A percentile compares a stretch with the other conserved stretches of the same genome.
These are phyloP conservation scores for Posidonia australis DNA, from an alignment of 106 monocot species.

Conservation along the genomic window DNA sequence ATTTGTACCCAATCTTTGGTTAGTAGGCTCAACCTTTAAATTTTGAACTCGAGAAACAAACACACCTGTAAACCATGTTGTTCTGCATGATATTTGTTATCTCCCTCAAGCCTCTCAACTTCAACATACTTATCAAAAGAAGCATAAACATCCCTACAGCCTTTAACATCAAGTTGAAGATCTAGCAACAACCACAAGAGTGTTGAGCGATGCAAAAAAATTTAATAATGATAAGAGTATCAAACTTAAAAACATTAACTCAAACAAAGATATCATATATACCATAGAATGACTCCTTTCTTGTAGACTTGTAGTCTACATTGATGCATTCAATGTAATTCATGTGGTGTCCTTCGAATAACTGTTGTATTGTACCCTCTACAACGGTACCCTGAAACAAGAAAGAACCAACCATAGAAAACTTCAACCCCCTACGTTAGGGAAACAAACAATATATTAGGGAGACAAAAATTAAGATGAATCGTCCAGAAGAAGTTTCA, in stretches of 20 bases:
- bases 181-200: constrained; percentile 20
- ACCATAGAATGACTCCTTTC: constrained; percentile 96
- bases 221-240: too few species aligned
- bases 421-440: too few species aligned
- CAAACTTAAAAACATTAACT: too few species aligned
- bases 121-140: constrained; percentile 94
- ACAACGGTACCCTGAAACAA: constrained; percentile 76
- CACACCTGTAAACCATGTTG: constrained; percentile 71
- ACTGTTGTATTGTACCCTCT: constrained; percentile 88
- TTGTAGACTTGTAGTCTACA: constrained; percentile 77
- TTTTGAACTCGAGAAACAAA: neutral
- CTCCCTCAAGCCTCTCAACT: constrained; percentile 82
- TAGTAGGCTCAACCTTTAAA: too few species aligned
- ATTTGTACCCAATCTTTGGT: too few species aligned
- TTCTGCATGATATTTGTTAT: constrained; percentile 91
- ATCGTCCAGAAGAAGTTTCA: neutral
- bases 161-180: constrained; percentile 90
- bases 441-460: neutral
- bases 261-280: too few species aligned
- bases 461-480: neutral
- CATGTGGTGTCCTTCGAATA: constrained; percentile 96
- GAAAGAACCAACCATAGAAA: too few species aligned
- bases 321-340: constrained; percentile 92
- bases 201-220: neutral
- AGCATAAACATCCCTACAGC: constrained; percentile 81